Evolutionary conservation across 805 yeast species (phyloP).

Genomic region (Pichia thaimueangensis): DNA sequence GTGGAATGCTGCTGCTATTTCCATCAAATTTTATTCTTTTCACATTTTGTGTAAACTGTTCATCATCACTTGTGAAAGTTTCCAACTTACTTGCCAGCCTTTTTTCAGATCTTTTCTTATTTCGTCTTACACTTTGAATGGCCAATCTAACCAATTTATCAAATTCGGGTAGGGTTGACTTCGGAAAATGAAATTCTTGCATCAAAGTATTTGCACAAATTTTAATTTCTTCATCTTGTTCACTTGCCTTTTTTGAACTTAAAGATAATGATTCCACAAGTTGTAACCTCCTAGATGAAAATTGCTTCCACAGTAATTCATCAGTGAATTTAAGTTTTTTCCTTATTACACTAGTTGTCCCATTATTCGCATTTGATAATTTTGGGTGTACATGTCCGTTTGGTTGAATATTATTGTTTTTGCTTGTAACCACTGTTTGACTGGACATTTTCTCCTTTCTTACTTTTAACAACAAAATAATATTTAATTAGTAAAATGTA

Average conservation of each 20-base stretch:
- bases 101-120: slow-evolving; percentile 61
- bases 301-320: slow-evolving; percentile 80
- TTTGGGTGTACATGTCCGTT: too few relatives aligned
- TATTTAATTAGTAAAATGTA: too few relatives aligned
- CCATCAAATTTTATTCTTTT: slow-evolving; percentile 7
- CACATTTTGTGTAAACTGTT: neutral
- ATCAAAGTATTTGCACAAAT: slow-evolving; percentile 73
- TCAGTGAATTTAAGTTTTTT: slow-evolving; percentile 67
- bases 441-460: too few relatives aligned
- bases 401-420: too few relatives aligned
- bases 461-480: too few relatives aligned
- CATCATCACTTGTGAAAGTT: slow-evolving; percentile 11
- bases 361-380: slow-evolving; percentile 22
- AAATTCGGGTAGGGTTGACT: slow-evolving; percentile 58
- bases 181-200: slow-evolving; percentile 68
- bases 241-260: slow-evolving; percentile 73
- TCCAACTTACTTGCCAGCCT: slow-evolving; percentile 24
- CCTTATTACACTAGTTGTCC: slow-evolving; percentile 41
- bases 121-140: slow-evolving; percentile 85
- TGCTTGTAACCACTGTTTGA: too few relatives aligned
- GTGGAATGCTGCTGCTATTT: neutral
- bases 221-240: slow-evolving; percentile 78
- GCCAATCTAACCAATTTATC: slow-evolving; percentile 90
- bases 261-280: slow-evolving; percentile 68
- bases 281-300: slow-evolving; percentile 85